These are phyloP conservation scores for Lenwebbia sp. DNA, from an alignment of 345 rosid genomes.

Conservation along the genomic window DNA sequence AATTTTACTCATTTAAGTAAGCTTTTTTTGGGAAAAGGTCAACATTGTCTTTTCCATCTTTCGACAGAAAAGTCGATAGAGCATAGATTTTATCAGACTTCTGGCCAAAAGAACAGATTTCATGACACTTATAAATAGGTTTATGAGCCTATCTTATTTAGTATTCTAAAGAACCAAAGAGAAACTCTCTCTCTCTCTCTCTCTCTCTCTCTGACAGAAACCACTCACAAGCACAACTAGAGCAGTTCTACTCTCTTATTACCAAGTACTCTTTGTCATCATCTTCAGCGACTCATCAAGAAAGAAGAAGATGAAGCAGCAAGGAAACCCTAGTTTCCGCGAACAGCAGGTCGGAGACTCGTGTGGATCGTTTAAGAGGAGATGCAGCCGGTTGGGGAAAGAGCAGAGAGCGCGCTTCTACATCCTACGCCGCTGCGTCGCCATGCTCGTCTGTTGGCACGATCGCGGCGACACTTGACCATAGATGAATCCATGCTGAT, in stretches of 20 bases:
- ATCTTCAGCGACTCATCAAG: neutral
- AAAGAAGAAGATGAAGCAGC: neutral
- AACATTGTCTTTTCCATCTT: neutral
- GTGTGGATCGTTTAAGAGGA: neutral
- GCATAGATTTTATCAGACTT: neutral
- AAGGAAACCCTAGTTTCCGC: neutral
- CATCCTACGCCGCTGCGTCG: constrained; percentile 12
- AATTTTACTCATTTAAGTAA: neutral
- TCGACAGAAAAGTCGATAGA: neutral
- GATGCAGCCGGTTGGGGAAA: constrained; percentile 5
- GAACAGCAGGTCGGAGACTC: neutral
- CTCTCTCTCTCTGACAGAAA: neutral
- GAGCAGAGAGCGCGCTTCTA: constrained; percentile 13
- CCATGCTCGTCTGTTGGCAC: constrained; percentile 13
- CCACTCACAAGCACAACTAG: neutral
- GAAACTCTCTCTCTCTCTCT: neutral
- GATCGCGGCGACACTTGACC: neutral
- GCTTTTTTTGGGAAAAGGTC: neutral
- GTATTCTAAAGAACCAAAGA: neutral
- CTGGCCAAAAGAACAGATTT: neutral
- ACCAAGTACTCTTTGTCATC: neutral
- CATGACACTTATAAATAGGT: neutral
- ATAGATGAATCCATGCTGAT: neutral
- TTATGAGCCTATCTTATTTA: neutral
- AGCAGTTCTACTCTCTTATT: neutral